Evolutionary conservation across 345 rosid genomes (phyloP).

Genomic region (Eutrema yunnanense): DNA sequence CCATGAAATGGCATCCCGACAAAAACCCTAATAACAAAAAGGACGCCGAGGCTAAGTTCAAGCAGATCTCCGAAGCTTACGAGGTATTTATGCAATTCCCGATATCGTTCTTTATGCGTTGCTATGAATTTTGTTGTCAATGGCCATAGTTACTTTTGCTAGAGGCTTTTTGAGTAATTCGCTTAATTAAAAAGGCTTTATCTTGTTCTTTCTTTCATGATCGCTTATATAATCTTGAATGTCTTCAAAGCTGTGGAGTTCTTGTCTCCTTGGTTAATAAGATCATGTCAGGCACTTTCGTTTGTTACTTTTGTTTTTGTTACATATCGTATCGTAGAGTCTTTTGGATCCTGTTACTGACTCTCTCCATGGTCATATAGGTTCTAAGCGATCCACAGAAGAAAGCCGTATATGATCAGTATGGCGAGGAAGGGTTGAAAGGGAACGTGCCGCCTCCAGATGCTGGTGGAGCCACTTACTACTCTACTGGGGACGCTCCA

Average conservation of each 20-base stretch:
- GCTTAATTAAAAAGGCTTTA: no score
- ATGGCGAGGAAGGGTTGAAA: slow-evolving; percentile 77
- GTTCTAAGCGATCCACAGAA: slow-evolving; percentile 81
- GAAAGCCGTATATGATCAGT: slow-evolving; percentile 72
- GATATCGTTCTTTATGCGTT: no score
- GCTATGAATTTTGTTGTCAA: no score
- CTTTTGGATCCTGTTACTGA: background rate
- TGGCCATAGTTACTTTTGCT: no score
- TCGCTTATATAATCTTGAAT: no score
- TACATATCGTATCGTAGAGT: no score
- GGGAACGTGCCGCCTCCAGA: slow-evolving; percentile 70
- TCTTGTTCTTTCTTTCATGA: no score
- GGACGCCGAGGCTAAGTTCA: slow-evolving; percentile 66
- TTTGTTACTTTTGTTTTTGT: no score
- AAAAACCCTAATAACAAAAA: slow-evolving; percentile 43
- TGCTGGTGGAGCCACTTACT: slow-evolving; percentile 76
- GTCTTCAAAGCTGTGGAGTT: no score
- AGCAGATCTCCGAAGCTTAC: slow-evolving; percentile 67
- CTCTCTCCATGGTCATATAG: slow-evolving; percentile 31
- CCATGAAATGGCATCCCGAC: slow-evolving; percentile 40
- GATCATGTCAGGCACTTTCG: no score
- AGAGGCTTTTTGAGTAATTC: no score
- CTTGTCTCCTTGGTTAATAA: no score
- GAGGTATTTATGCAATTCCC: slow-evolving; percentile 28
- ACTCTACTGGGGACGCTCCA: slow-evolving; percentile 67